Base-by-base conservation (phyloP, 108 stramenopile genomes). In the Nitzschia putrida region DNA sequence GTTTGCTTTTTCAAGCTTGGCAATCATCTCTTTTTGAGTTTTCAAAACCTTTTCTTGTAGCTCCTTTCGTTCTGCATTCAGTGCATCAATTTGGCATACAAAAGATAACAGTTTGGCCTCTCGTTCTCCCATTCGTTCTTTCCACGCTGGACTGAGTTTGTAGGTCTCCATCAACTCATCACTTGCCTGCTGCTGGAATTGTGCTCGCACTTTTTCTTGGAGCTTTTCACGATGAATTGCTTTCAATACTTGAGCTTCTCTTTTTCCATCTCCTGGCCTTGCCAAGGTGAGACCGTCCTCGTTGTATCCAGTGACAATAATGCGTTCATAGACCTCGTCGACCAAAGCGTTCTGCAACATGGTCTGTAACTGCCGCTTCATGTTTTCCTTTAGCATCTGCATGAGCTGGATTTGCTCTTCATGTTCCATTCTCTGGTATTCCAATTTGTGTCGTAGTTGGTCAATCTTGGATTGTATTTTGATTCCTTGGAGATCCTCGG, bases 101-200 rank as follows among this genome's bases (percentile, higher is more conserved):
- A 44, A 5, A 8, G 60, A 61, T 9, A 61, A 8, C 41, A 61
- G 12, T 43, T 61, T 61, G 39, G 60, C 60, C 41, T 61, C 60
- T 8, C 39, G 60, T 21, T 61, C 60, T 20, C 60, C 20, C 60
- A 61, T 61, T 16, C 20, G 60, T 34, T 61, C 60, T n/a, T 61
- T 41, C 26, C 41, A 43, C 20, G 25, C 37, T 7, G 60, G 60
- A 8, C 11, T 8, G 6, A 41, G 41, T 29, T 29, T 61, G 60
- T 61, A 61, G 14, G 37, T 41, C 21, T 61, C 60, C 60, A 61
- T 61, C 12, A 61, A 34, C 42, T 61, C 60, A 44, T 41, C 41
- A 43, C 60, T 61, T 18, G 60, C 60, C 41, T 61, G 60, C 41
- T 61, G 60, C 37, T 61, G 60, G 21, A 61, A 61, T 16, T 43